Conservation (phyloP, 495 filamentous ascomycete genomes). For the Xylaria castorea region DNA sequence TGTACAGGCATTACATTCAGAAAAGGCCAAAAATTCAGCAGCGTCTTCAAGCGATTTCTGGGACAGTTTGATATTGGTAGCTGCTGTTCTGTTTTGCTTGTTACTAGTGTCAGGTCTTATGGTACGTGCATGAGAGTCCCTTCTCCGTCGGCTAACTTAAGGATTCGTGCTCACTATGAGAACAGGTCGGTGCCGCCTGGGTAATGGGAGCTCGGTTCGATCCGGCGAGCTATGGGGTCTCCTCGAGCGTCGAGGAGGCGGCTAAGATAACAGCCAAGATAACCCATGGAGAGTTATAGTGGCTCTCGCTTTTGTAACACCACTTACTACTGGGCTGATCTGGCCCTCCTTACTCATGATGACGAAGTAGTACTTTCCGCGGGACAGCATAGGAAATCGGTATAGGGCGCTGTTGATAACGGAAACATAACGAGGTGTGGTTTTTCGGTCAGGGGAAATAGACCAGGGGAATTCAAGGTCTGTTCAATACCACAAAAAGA, state of each 20-base stretch:
- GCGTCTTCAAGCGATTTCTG: constrained; percentile 37
- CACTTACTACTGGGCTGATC: constrained; percentile 1
- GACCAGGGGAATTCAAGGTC: constrained; percentile 7
- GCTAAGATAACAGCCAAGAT: constrained; percentile 34
- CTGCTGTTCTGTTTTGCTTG: constrained; percentile 43
- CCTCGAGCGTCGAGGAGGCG: constrained; percentile 36
- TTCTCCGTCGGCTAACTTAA: neutral
- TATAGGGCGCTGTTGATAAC: constrained; percentile 16
- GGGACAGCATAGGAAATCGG: constrained; percentile 19
- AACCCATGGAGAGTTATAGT: constrained; percentile 53
- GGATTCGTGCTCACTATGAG: constrained; percentile 23
- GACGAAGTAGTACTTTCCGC: constrained; percentile 22
- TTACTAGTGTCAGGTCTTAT: constrained; percentile 50
- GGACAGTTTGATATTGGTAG: constrained; percentile 47
- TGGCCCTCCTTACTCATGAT: constrained; percentile 17
- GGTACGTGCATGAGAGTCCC: constrained; percentile 42
- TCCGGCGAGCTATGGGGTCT: constrained; percentile 44
- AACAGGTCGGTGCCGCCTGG: constrained; percentile 71
- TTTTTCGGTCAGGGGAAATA: constrained; percentile 13
- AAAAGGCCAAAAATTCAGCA: constrained; percentile 34
- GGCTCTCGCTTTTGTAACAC: constrained; percentile 4
- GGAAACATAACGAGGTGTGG: constrained; percentile 8
- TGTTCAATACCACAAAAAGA: constrained; percentile 18
- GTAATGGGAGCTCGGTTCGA: constrained; percentile 68
- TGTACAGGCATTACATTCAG: constrained; percentile 42